Conservation (phyloP, 1,139 yeast species). For the Blastobotrys serpentis region DNA sequence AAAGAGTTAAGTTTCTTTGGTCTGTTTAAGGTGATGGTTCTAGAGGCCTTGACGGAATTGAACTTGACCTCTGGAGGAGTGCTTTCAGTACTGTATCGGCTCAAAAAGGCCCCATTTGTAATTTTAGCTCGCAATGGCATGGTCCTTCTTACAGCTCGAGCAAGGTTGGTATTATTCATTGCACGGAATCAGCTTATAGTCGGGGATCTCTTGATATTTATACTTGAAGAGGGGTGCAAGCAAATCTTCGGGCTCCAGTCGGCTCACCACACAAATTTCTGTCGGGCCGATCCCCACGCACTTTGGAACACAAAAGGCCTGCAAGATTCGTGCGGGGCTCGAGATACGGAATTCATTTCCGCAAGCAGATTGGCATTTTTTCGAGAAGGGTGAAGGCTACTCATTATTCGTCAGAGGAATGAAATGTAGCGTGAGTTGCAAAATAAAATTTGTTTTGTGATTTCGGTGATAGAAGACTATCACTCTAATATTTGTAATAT, state of each 20-base stretch:
- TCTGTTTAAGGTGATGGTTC: slow-evolving; percentile 75
- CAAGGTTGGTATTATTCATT: neutral
- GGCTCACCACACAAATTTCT: neutral
- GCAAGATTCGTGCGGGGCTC: neutral
- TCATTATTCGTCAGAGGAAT: too few species aligned
- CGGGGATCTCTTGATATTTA: neutral
- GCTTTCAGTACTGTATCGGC: slow-evolving; percentile 22
- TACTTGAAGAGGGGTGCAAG: neutral
- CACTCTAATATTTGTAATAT: too few species aligned
- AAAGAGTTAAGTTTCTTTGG: slow-evolving; percentile 83
- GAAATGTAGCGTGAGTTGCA: too few species aligned
- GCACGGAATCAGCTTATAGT: neutral
- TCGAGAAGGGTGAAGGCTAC: too few species aligned
- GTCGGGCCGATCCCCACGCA: neutral
- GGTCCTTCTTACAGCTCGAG: slow-evolving; percentile 3
- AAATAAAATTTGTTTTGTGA: too few species aligned
- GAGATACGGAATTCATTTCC: too few species aligned
- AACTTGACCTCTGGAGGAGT: slow-evolving; percentile 56
- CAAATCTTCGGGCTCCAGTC: neutral
- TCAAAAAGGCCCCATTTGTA: slow-evolving; percentile 18
- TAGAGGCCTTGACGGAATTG: slow-evolving; percentile 60
- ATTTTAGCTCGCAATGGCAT: slow-evolving; percentile 38
- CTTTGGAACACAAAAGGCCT: too few species aligned
- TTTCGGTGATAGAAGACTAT: too few species aligned
- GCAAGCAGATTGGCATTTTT: too few species aligned